These are phyloP conservation scores for Rosa rugosa DNA, from an alignment of 306 rosid species.

Conservation along the genomic window DNA sequence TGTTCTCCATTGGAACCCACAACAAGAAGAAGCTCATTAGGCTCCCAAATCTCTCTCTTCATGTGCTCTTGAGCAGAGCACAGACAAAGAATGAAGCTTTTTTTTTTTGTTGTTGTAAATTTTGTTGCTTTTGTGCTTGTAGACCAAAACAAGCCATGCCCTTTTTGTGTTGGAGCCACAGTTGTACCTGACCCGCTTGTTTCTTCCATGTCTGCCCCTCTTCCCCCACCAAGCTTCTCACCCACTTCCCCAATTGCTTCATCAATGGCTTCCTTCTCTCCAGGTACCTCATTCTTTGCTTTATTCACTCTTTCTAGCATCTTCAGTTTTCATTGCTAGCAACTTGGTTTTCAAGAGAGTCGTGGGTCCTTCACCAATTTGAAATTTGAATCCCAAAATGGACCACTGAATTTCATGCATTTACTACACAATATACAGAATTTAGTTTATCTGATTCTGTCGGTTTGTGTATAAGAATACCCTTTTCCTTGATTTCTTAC, in stretches of 20 bases:
- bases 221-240: constrained; percentile 40
- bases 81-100: constrained; percentile 42
- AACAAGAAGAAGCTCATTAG: not conserved
- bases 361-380: constrained; percentile 20
- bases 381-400: constrained; percentile 44
- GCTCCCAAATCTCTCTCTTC: constrained; percentile 22
- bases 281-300: constrained; percentile 59
- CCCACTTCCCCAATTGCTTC: constrained; percentile 44
- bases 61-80: constrained; percentile 33
- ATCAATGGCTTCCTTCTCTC: constrained; percentile 59
- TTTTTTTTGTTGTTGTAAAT: constrained; percentile 19
- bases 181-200: constrained; percentile 33
- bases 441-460: constrained; percentile 7
- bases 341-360: constrained; percentile 26
- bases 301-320: constrained; percentile 16
- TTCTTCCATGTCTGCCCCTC: constrained; percentile 29
- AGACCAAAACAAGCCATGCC: constrained; percentile 33
- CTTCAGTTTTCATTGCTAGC: constrained; percentile 13
- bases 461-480: not conserved
- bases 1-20: constrained; percentile 24
- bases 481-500: not conserved
- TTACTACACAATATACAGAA: constrained; percentile 25
- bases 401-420: constrained; percentile 18
- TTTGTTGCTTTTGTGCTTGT: constrained; percentile 28
- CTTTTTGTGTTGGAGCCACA: constrained; percentile 46